Percentiles rank a stretch among this genome's conserved stretches.
Evolutionary conservation across 2,329 filamentous ascomycete genomes (phyloP).

Genomic region (Talaromyces sp.): DNA sequence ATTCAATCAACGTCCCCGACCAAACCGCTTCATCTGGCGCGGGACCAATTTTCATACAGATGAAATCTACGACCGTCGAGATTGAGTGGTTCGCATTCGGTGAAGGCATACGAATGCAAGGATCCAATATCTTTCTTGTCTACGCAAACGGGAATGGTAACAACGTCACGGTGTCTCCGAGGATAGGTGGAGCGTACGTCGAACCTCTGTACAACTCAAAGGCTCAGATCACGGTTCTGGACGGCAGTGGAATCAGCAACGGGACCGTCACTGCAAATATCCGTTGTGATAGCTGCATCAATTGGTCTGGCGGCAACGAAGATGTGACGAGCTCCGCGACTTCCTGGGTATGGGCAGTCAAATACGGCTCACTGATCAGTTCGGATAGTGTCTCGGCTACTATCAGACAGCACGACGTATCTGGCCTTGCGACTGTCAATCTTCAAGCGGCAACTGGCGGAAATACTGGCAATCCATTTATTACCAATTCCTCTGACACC

Average conservation of each 20-base stretch:
- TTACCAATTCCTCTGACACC: background rate
- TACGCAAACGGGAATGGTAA: constrained; percentile 52
- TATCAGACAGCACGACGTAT: constrained; percentile 26
- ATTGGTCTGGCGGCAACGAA: constrained; percentile 22
- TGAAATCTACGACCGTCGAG: constrained; percentile 42
- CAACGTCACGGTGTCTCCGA: constrained; percentile 61
- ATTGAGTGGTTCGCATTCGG: constrained; percentile 56
- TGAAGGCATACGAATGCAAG: constrained; percentile 54
- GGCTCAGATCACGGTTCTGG: constrained; percentile 52
- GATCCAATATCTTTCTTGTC: constrained; percentile 60
- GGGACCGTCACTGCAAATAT: constrained; percentile 60
- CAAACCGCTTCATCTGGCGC: constrained; percentile 46
- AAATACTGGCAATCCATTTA: constrained; percentile 26
- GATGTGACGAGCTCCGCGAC: constrained; percentile 22
- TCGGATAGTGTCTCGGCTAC: constrained; percentile 21
- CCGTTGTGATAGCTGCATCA: constrained; percentile 31
- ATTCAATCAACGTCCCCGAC: constrained; percentile 54
- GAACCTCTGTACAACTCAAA: constrained; percentile 48
- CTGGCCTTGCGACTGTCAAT: constrained; percentile 24
- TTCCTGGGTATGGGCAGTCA: constrained; percentile 31
- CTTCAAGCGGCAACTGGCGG: constrained; percentile 25
- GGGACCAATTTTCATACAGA: constrained; percentile 60
- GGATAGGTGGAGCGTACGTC: constrained; percentile 47
- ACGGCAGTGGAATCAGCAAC: constrained; percentile 54
- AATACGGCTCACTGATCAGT: constrained; percentile 24